Evolutionary conservation across 352 stramenopile species (phyloP).

Genomic region (Globisporangium parvum): DNA sequence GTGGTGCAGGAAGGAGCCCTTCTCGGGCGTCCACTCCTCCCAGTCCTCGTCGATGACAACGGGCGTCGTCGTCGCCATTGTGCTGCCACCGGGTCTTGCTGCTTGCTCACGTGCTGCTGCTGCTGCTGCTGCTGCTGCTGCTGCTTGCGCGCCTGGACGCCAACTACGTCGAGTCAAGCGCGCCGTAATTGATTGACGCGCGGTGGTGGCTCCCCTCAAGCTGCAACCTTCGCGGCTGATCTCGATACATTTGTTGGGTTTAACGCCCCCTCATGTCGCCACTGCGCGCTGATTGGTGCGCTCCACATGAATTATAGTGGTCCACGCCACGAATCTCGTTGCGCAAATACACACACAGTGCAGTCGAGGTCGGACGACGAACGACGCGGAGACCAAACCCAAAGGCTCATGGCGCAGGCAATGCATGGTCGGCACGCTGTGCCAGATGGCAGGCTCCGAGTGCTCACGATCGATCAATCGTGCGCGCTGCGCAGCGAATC

Average conservation of each 20-base stretch:
- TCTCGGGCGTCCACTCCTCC: slow-evolving; percentile 92
- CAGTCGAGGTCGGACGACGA: too few species aligned
- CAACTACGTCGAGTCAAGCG: slow-evolving; percentile 1
- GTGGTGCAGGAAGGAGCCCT: slow-evolving; percentile 92
- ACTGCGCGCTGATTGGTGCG: too few species aligned
- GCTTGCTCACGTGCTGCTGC: neutral
- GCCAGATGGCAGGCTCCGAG: too few species aligned
- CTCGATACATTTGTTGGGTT: too few species aligned
- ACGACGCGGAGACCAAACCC: too few species aligned
- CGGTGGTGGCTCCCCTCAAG: too few species aligned
- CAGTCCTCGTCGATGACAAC: slow-evolving; percentile 77
- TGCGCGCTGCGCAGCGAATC: neutral
- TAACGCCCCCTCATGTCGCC: too few species aligned
- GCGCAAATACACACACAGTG: too few species aligned
- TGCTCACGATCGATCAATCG: neutral
- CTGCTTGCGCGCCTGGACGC: slow-evolving; percentile 2
- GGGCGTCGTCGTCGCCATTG: slow-evolving; percentile 5
- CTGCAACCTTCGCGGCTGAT: too few species aligned
- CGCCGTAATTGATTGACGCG: neutral
- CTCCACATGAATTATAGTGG: too few species aligned
- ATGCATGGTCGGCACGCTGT: neutral
- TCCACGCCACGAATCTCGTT: too few species aligned
- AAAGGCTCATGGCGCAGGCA: neutral
- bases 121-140: neutral
- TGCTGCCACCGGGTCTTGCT: neutral